Evolutionary conservation across 345 rosid species (phyloP).

Genomic region (Raphanus sativus): DNA sequence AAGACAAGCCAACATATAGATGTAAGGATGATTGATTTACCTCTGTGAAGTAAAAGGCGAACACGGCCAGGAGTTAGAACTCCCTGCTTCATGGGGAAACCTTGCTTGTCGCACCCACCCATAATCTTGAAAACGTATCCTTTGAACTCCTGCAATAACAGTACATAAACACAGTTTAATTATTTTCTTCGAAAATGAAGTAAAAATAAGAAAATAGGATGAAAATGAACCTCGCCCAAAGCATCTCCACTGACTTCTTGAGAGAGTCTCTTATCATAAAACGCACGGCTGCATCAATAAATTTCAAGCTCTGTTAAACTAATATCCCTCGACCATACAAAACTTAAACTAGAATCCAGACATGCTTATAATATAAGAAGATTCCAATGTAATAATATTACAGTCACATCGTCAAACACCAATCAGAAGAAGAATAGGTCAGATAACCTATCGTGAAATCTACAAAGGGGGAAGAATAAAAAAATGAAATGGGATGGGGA

Average conservation of each 20-base stretch:
- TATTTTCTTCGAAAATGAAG: background rate
- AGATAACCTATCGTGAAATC: background rate
- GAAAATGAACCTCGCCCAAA: slow-evolving; percentile 59
- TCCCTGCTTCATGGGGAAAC: slow-evolving; percentile 93
- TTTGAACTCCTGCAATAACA: slow-evolving; percentile 61
- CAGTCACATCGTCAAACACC: background rate
- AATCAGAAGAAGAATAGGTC: background rate
- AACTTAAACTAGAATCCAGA: background rate
- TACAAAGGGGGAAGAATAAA: background rate
- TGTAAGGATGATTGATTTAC: slow-evolving; percentile 19
- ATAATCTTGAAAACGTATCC: slow-evolving; percentile 82
- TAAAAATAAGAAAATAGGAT: background rate
- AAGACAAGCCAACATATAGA: background rate
- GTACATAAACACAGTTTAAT: background rate
- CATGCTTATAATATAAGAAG: background rate
- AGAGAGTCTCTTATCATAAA: slow-evolving; percentile 73
- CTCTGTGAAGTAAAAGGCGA: slow-evolving; percentile 72
- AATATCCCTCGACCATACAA: background rate
- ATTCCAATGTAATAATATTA: background rate
- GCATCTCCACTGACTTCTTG: slow-evolving; percentile 84
- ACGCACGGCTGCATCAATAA: slow-evolving; percentile 49
- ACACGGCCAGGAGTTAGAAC: slow-evolving; percentile 83
- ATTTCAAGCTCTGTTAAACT: slow-evolving; percentile 4
- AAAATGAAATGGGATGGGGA: background rate
- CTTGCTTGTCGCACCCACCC: slow-evolving; percentile 97